Percentiles rank a stretch among this genome's conserved stretches.
These are phyloP conservation scores for Neonectria faginata DNA, from an alignment of 2,329 filamentous ascomycete species.

Conservation along the genomic window DNA sequence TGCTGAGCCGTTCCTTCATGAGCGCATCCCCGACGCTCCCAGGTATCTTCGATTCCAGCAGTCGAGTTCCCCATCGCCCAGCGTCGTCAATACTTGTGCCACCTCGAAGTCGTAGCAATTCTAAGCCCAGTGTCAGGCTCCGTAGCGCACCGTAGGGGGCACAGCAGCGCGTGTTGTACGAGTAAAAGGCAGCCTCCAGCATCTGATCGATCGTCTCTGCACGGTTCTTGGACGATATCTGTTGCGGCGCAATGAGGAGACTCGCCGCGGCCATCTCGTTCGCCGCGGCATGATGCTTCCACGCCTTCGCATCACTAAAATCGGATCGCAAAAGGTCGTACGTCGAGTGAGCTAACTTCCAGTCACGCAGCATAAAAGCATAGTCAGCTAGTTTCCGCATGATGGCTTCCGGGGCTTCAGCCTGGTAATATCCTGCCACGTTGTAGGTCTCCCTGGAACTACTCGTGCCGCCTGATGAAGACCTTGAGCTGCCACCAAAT, in stretches of 20 bases:
- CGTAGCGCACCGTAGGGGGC: slow-evolving; percentile 84
- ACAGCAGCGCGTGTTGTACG: slow-evolving; percentile 87
- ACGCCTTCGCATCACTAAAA: slow-evolving; percentile 95
- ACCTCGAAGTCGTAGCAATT: slow-evolving; percentile 84
- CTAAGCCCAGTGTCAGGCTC: slow-evolving; percentile 79
- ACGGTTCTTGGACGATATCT: slow-evolving; percentile 78
- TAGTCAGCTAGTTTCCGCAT: slow-evolving; percentile 96
- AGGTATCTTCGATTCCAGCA: slow-evolving; percentile 82
- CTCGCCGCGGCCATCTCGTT: slow-evolving; percentile 96
- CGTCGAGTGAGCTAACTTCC: slow-evolving; percentile 89
- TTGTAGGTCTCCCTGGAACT: slow-evolving; percentile 80
- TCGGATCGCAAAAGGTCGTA: slow-evolving; percentile 92
- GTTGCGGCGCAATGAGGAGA: slow-evolving; percentile 80
- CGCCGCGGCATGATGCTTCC: slow-evolving; percentile 92
- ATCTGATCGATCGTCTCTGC: slow-evolving; percentile 86
- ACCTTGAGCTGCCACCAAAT: slow-evolving; percentile 77
- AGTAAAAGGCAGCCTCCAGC: slow-evolving; percentile 91
- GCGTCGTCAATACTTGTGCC: slow-evolving; percentile 87
- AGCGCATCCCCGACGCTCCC: slow-evolving; percentile 83
- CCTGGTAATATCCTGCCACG: slow-evolving; percentile 81
- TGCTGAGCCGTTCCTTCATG: slow-evolving; percentile 85
- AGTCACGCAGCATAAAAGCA: slow-evolving; percentile 96
- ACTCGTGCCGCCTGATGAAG: slow-evolving; percentile 64
- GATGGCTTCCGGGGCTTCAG: slow-evolving; percentile 86
- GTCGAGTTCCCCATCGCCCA: slow-evolving; percentile 82